Evolutionary conservation across 23 red algal species (phyloP), one percentile per base, ranked within the genome.

Genomic region (Gracilariopsis chorda): DNA sequence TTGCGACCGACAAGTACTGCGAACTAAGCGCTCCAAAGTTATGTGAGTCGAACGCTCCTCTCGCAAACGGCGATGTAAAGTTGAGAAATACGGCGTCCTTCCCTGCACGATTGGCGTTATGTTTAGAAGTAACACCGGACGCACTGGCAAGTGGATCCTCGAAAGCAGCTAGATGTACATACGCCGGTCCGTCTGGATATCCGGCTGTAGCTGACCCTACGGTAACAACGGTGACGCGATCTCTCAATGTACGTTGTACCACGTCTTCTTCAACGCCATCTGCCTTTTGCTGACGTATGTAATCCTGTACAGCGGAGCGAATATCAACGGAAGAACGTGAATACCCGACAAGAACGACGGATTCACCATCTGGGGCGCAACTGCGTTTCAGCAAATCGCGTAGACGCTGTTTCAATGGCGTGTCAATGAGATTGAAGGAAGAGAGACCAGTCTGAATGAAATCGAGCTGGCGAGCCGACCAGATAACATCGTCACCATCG

Each of bases 121-220:
- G 9, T 0, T 45, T 27, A 8, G 49, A 51, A 0, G 43, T 78
- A 24, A 80, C 86, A 5, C 86, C 86, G 14, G 40, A 29, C 3
- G 28, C 13, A 11, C 19, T 19, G 13, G 48, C 27, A 4, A 90
- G 86, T 13, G 51, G 86, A 39, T 90, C 70, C 35, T 64, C 17
- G 34, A 48, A 80, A 17, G 86, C 51, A 24, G 86, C 41, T 0
- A 90, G 21, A 42, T 80, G 86, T 4, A 90, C 27, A 39, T 90
- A 90, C 10, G 86, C 86, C 16, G 86, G 86, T 11, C 72, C 86
- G 48, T 79, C 86, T 33, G 86, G 86, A 37, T 49, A 90, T 4
- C 65, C 48, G 2, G 49, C 23, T 13, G 86, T 78, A 1, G 42
- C 71, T 1, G 25, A 24, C 4, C 70, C 69, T 13, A 90, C 29